Conservation (phyloP, 140 eudicot species). For the Erigeron philadelphicus region DNA sequence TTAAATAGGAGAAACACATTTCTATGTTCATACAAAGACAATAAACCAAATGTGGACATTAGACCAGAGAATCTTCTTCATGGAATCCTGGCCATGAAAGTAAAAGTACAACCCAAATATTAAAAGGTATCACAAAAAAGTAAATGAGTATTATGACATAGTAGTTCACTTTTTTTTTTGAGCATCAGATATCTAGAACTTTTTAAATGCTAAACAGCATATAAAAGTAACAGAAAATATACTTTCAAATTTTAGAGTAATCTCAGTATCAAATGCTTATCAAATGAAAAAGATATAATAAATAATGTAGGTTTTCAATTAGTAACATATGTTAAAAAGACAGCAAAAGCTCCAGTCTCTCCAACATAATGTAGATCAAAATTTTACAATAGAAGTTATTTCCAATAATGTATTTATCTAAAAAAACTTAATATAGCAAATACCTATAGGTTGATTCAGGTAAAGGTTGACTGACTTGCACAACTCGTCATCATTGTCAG, state of each 20-base stretch:
- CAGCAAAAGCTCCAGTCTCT: neutral
- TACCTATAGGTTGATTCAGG: constrained; percentile 87
- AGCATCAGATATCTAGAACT: constrained; percentile 2
- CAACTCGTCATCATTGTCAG: constrained; percentile 59
- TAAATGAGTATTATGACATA: neutral
- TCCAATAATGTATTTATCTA: neutral
- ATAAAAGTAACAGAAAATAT: neutral
- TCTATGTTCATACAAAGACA: neutral
- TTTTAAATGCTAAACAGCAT: constrained; percentile 2
- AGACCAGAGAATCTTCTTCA: neutral
- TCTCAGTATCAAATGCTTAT: constrained; percentile 1
- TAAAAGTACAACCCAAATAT: neutral
- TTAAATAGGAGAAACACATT: constrained; percentile 7
- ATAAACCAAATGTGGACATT: neutral
- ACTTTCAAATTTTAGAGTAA: neutral
- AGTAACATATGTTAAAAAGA: neutral
- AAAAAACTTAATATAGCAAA: neutral
- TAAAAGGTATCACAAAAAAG: neutral
- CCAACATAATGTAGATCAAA: neutral
- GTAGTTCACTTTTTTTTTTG: neutral
- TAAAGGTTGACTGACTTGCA: constrained; percentile 67
- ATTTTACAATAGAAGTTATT: neutral
- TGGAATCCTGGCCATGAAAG: neutral
- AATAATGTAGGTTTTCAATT: neutral
- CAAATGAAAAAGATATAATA: neutral